Base-by-base conservation (phyloP, 2,329 filamentous ascomycete genomes). In the Botryotinia narcissicola region DNA sequence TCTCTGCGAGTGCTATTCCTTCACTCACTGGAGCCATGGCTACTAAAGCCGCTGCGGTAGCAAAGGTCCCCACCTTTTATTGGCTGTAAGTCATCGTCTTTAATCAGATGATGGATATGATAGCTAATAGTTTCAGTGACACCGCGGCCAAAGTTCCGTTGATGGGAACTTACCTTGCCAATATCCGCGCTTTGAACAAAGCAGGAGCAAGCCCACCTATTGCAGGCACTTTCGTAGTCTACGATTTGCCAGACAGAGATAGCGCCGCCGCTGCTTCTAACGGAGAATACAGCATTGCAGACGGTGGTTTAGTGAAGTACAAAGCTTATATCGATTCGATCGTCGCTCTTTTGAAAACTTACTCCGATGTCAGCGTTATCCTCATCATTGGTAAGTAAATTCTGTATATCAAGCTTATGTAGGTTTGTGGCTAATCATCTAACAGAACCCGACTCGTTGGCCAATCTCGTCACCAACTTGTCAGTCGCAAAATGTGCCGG, bases 261-360 rank as follows among this genome's bases (percentile, higher is more conserved):
- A 91, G 89, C 78, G 86, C 89, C 22, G 89, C 89, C 68, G 83
- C 87, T 77, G 88, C 89, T 22, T 90, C 88, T 75, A 90, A 90
- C 78, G 89, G 89, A 74, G 89, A 91, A 80, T 86, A 88, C 63
- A 82, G 84, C 32, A 87, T 90, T 73, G 87, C 86, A 74, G 81
- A 90, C 73, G 81, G 71, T 62, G 79, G 86, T 32, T 81, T 84
- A 46, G 83, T 82, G 54, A 84, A 86, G 46, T 88, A 88, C 81
- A 85, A 87, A 79, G 82, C 83, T 35, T 88, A 88, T 77, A 87
- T 88, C 74, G 85, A 87, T 82, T 82, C 84, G 71, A 89, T 91
- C 76, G 85, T 84, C 67, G 80, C 83, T 70, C 81, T 87, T 71
- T 76, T 91, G 76, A 84, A 86, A 77, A 83, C 84, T 51, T 87